Conservation (phyloP, 495 filamentous ascomycete species). For the Trichoderma orchidacearum region DNA sequence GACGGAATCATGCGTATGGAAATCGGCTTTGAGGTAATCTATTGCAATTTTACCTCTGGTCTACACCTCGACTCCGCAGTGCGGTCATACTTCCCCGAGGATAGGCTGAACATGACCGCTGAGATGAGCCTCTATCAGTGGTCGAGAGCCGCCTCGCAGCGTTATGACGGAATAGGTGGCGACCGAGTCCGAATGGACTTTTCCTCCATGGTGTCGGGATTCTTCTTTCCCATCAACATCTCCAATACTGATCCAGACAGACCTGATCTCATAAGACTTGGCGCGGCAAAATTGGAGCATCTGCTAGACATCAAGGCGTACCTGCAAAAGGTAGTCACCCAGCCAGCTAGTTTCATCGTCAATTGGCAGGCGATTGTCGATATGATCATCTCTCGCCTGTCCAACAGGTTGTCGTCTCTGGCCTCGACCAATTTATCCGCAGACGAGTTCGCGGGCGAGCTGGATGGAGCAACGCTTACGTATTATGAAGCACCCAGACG, state of each 20-base stretch:
- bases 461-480: conserved; percentile 30
- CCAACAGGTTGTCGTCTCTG: conserved; percentile 35
- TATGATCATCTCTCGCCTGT: conserved; percentile 46
- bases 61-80: conserved; percentile 8
- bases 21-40: conserved; percentile 54
- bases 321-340: conserved; percentile 14
- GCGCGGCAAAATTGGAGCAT: conserved; percentile 12
- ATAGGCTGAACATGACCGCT: not conserved
- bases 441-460: conserved; percentile 22
- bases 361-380: conserved; percentile 52
- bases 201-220: conserved; percentile 45
- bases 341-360: conserved; percentile 10
- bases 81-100: not conserved
- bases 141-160: conserved; percentile 29
- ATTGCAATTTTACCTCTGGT: conserved; percentile 41
- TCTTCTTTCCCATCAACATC: conserved; percentile 40
- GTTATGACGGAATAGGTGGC: conserved; percentile 47
- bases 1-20: conserved; percentile 56
- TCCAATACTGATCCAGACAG: conserved; percentile 27
- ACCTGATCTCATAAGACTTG: conserved; percentile 32
- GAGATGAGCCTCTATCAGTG: conserved; percentile 14
- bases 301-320: conserved; percentile 15
- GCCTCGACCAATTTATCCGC: conserved; percentile 16
- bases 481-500: conserved; percentile 26
- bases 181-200: conserved; percentile 43